phyloP scores from a whole-genome alignment of 495 filamentous ascomycete genomes.

The Terfezia claveryi region DNA sequence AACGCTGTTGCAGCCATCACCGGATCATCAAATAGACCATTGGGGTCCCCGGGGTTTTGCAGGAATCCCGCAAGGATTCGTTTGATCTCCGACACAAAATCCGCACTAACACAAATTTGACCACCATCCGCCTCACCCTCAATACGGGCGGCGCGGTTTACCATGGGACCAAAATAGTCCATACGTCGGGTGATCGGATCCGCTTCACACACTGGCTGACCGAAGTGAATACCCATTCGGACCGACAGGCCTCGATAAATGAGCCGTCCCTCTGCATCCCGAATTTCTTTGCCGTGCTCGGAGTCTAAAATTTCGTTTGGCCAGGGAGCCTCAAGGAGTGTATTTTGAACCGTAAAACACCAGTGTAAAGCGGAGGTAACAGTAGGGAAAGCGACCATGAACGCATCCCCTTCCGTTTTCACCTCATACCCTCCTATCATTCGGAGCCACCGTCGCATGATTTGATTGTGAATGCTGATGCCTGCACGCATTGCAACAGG shows the following conservation, averaged over 20 bases:
- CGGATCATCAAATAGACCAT: constrained; percentile 45
- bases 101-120: constrained; percentile 85
- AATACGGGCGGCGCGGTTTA: constrained; percentile 87
- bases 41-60: constrained; percentile 34
- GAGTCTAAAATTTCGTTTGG: constrained; percentile 79
- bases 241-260: constrained; percentile 89
- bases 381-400: constrained; percentile 96
- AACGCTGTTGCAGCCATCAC: background rate
- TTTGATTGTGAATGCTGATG: constrained; percentile 87
- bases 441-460: constrained; percentile 79
- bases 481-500: constrained; percentile 85
- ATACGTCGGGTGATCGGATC: constrained; percentile 93
- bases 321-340: constrained; percentile 74
- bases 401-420: constrained; percentile 98
- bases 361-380: constrained; percentile 82
- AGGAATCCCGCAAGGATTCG: constrained; percentile 25
- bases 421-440: constrained; percentile 95
- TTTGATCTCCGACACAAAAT: constrained; percentile 91
- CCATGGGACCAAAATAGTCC: constrained; percentile 99
- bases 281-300: constrained; percentile 56
- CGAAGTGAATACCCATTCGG: constrained; percentile 93
- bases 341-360: constrained; percentile 82
- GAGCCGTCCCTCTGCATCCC: constrained; percentile 63
- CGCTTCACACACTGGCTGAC: constrained; percentile 75
- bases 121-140: constrained; percentile 89